Percentiles rank a stretch among this genome's conserved stretches.
These are phyloP conservation scores for Rhizopogon salebrosus DNA, from an alignment of 768 basidiomycete species.

Conservation along the genomic window DNA sequence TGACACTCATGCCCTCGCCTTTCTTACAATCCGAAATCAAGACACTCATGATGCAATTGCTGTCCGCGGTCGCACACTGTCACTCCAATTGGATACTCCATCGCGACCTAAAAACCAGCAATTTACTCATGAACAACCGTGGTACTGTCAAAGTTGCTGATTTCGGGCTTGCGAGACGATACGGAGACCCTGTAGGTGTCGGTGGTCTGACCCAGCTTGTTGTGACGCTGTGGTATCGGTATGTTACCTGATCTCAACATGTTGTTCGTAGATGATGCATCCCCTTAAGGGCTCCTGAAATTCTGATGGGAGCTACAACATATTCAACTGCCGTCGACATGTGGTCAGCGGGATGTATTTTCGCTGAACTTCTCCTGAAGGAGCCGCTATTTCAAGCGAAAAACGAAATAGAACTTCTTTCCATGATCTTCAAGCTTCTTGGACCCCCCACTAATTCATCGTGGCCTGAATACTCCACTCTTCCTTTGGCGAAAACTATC, in stretches of 20 bases:
- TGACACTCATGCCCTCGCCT: constrained; percentile 92
- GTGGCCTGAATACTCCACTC: constrained; percentile 79
- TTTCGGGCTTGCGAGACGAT: constrained; percentile 93
- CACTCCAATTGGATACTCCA: constrained; percentile 98
- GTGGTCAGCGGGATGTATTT: constrained; percentile 99
- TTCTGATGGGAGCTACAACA: constrained; percentile 85
- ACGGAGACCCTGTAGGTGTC: constrained; percentile 93
- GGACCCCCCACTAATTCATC: constrained; percentile 84
- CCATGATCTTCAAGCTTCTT: constrained; percentile 91
- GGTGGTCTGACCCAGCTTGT: constrained; percentile 98
- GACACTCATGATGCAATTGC: constrained; percentile 87
- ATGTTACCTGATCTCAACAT: constrained; percentile 25
- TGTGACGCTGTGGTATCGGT: constrained; percentile 99
- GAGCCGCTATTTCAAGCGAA: constrained; percentile 98
- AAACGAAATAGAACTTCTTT: constrained; percentile 86
- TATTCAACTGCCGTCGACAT: constrained; percentile 96
- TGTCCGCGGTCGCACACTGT: constrained; percentile 91
- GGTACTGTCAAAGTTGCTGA: constrained; percentile 99
- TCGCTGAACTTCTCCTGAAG: constrained; percentile 91
- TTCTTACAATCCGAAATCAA: constrained; percentile 99
- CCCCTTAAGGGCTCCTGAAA: constrained; percentile 78
- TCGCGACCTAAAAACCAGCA: constrained; percentile 95
- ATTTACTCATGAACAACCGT: constrained; percentile 97
- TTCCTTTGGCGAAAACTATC: constrained; percentile 81
- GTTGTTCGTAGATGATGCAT: constrained; percentile 11